Evolutionary conservation across 169 alveolate species (phyloP).

Genomic region (Toxoplasma gondii): DNA sequence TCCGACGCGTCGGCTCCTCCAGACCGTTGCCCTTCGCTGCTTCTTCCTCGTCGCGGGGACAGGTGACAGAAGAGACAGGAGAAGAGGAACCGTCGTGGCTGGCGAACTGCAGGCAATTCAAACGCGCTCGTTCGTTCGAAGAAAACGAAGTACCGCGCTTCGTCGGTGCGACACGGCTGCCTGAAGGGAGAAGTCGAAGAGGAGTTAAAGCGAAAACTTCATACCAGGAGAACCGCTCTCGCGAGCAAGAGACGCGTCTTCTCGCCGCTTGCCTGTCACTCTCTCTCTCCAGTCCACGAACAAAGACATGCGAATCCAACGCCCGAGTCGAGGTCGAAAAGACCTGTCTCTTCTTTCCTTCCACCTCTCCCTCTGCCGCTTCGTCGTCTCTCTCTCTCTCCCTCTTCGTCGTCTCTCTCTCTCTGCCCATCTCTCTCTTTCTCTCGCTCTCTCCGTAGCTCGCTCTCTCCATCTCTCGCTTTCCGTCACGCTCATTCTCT

Average conservation of each 20-base stretch:
- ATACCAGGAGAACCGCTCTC: background rate
- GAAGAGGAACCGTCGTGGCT: background rate
- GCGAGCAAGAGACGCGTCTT: background rate
- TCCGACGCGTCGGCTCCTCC: too few species aligned
- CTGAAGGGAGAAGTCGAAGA: background rate
- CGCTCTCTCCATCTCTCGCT: background rate
- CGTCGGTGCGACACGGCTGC: background rate
- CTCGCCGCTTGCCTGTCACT: background rate
- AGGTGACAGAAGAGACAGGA: background rate
- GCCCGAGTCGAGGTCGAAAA: too few species aligned
- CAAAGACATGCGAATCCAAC: background rate
- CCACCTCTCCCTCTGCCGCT: too few species aligned
- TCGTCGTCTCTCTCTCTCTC: too few species aligned
- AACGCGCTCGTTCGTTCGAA: background rate
- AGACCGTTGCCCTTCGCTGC: too few species aligned
- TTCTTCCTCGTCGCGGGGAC: background rate
- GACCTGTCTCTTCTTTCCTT: too few species aligned
- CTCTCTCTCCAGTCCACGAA: background rate
- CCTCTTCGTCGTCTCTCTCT: too few species aligned
- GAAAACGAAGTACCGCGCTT: background rate
- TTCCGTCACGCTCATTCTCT: background rate
- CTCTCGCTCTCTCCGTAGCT: background rate
- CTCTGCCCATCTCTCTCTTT: background rate
- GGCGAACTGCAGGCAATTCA: background rate
- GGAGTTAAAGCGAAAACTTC: constrained; percentile 23